Conservation (phyloP, 345 rosid genomes). For the Bruguiera gymnorhiza region DNA sequence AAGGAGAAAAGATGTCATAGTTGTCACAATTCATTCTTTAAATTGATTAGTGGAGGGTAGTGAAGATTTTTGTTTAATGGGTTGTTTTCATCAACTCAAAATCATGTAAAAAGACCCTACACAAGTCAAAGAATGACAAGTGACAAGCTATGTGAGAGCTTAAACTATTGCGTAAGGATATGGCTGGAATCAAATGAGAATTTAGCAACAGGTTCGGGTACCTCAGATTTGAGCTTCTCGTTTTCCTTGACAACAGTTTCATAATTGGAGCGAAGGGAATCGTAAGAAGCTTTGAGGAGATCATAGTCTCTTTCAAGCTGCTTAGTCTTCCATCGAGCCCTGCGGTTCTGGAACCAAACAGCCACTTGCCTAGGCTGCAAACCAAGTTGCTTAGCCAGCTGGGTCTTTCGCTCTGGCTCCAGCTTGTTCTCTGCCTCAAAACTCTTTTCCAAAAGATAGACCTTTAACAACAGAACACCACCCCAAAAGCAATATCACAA, state of each 20-base stretch:
- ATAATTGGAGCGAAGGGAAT: constrained; percentile 57
- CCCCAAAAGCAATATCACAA: neutral
- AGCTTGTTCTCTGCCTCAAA: constrained; percentile 90
- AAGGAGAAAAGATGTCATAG: no score
- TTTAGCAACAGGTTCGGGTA: constrained; percentile 7
- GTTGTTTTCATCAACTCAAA: no score
- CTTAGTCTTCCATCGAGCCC: constrained; percentile 92
- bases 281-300: constrained; percentile 72
- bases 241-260: constrained; percentile 54
- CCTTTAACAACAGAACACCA: constrained; percentile 29
- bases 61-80: no score
- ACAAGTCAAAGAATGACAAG: no score
- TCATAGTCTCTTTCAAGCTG: constrained; percentile 88
- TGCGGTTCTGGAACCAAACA: constrained; percentile 95
- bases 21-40: no score
- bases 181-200: neutral
- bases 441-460: constrained; percentile 80
- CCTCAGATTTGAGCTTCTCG: constrained; percentile 69
- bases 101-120: no score
- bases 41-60: no score
- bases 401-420: constrained; percentile 85
- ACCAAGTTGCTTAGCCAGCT: constrained; percentile 84
- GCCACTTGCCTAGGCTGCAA: constrained; percentile 93
- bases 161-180: neutral
- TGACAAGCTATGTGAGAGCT: neutral